These are phyloP conservation scores for Nigrospora sphaerica DNA, from an alignment of 2,329 filamentous ascomycete species.

Conservation along the genomic window DNA sequence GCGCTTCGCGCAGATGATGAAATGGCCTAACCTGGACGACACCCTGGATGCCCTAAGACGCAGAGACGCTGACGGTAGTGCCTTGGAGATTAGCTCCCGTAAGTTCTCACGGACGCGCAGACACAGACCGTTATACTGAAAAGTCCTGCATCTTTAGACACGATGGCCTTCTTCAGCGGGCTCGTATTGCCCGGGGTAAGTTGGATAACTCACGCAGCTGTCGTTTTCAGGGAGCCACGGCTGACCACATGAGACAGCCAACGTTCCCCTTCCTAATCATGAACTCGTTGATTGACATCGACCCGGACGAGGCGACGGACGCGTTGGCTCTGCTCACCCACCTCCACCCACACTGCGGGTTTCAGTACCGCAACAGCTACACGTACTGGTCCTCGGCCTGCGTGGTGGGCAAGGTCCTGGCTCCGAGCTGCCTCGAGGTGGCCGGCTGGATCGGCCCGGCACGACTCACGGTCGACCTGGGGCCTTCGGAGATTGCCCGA, in stretches of 20 bases:
- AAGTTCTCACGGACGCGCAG: not conserved
- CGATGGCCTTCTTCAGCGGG: conserved; percentile 72
- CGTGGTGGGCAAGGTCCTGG: conserved; percentile 70
- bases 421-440: conserved; percentile 62
- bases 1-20: conserved; percentile 64
- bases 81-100: conserved; percentile 59
- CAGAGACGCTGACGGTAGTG: conserved; percentile 47
- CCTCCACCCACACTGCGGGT: conserved; percentile 61
- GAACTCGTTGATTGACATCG: conserved; percentile 70
- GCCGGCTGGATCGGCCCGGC: conserved; percentile 72
- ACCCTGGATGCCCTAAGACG: conserved; percentile 57
- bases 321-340: conserved; percentile 61
- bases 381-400: conserved; percentile 70
- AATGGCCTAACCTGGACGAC: conserved; percentile 67
- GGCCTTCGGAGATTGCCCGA: conserved; percentile 61
- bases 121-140: not conserved
- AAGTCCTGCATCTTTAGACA: conserved; percentile 13
- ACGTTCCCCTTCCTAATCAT: conserved; percentile 70
- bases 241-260: conserved; percentile 23
- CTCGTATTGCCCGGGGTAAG: conserved; percentile 63
- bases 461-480: conserved; percentile 59
- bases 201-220: conserved; percentile 1
- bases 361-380: conserved; percentile 67
- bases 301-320: conserved; percentile 59
- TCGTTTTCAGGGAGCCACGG: not conserved